A percentile compares a stretch with the other conserved stretches of the same genome.
Evolutionary conservation across 1,284 basidiomycete species (phyloP).

Genomic region (Moniliophthora roreri): DNA sequence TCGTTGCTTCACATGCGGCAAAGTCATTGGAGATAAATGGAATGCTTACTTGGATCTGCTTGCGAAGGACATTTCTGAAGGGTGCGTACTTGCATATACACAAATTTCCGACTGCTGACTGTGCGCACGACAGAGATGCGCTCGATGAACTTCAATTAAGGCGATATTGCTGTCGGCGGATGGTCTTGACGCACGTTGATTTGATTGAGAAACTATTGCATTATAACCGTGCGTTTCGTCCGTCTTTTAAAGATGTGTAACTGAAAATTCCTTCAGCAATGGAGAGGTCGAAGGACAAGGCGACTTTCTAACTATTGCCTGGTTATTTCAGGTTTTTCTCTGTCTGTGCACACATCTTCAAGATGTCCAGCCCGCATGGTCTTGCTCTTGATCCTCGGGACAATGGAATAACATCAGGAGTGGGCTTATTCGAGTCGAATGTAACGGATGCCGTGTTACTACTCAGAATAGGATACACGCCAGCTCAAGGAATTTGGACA

Average conservation of each 20-base stretch:
- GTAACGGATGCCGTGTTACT: too few species aligned
- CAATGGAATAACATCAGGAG: too few species aligned
- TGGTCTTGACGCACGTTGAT: constrained; percentile 98
- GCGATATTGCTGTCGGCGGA: constrained; percentile 94
- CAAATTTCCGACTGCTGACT: background rate
- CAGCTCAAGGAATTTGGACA: too few species aligned
- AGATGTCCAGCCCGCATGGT: too few species aligned
- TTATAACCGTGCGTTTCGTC: constrained; percentile 80
- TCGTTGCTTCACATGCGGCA: constrained; percentile 90
- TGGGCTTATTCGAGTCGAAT: too few species aligned
- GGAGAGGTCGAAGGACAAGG: constrained; percentile 3
- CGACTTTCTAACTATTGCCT: too few species aligned
- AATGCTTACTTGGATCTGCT: constrained; percentile 80
- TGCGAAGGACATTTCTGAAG: constrained; percentile 79
- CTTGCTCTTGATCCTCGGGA: too few species aligned
- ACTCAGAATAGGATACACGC: too few species aligned
- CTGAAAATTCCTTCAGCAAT: background rate
- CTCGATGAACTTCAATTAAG: constrained; percentile 90
- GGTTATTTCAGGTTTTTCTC: too few species aligned
- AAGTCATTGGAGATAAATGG: constrained; percentile 95
- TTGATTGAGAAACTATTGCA: constrained; percentile 95
- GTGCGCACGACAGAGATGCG: constrained; percentile 37
- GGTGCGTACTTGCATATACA: constrained; percentile 50
- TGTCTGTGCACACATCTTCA: too few species aligned
- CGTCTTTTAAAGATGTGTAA: background rate